phyloP scores from a whole-genome alignment of 805 yeast genomes.

The Hanseniaspora taiwanica region DNA sequence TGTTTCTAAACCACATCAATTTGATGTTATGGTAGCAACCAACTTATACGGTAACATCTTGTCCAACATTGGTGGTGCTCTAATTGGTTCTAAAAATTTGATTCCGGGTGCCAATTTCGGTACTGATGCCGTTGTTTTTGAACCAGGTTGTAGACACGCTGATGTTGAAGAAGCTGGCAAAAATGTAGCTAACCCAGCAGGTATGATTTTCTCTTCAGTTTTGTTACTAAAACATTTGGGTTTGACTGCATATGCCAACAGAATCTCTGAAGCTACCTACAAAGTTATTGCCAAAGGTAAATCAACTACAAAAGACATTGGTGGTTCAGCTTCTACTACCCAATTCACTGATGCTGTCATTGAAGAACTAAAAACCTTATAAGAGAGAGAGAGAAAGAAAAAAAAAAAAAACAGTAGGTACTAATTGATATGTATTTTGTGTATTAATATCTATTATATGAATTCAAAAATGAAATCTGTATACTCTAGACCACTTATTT shows the following conservation, averaged over 20 bases:
- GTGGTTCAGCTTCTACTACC: conserved; percentile 79
- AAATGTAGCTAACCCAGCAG: conserved; percentile 95
- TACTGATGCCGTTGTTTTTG: conserved; percentile 93
- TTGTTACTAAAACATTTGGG: conserved; percentile 95
- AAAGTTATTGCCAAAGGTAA: conserved; percentile 82
- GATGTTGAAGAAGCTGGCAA: conserved; percentile 93
- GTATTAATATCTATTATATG: no score
- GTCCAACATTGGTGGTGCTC: conserved; percentile 96
- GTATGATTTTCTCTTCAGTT: conserved; percentile 83
- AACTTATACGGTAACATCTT: conserved; percentile 95
- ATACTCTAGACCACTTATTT: no score
- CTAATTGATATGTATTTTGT: no score
- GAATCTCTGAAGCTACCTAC: conserved; percentile 79
- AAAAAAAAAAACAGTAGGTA: no score
- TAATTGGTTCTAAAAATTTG: conserved; percentile 39
- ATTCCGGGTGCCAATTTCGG: conserved; percentile 98
- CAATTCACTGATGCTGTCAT: conserved; percentile 91
- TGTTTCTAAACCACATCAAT: conserved; percentile 94
- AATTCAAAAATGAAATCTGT: no score
- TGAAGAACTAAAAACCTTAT: conserved; percentile 35
- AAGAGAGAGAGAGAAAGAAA: no score
- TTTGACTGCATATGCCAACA: conserved; percentile 69
- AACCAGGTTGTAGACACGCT: conserved; percentile 99
- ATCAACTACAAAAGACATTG: conserved; percentile 76
- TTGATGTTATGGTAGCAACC: conserved; percentile 95